Base-by-base conservation (phyloP, 2,329 filamentous ascomycete genomes). In the Tolypocladium cylindrosporum region DNA sequence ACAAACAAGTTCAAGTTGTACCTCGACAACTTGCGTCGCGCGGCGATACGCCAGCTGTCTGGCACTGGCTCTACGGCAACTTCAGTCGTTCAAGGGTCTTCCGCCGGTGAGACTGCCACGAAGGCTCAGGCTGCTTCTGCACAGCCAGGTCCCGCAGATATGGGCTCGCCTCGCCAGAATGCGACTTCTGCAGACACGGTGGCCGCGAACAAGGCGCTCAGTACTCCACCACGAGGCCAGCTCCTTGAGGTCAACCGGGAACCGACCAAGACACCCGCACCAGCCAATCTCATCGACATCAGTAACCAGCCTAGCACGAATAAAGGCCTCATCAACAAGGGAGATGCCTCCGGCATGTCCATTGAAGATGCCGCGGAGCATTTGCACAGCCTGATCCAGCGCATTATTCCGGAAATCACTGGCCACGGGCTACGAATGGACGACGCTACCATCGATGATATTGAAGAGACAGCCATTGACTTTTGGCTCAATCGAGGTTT, bases 391-490 rank as follows among this genome's bases (percentile, higher is more conserved):
- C 48, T 65, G 1, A 59, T 64, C 14, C 54, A 62, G 7, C 54
- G 57, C 4, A 62, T 65, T 6, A 41, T 69, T 8, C 56, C 58
- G 13, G 58, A 61, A 36, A 53, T 64, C 36, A 45, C 55, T 24
- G 55, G 59, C n/a, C 27, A 58, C 13, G 62, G 60, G 10, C 14
- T 60, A 0, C 9, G 48, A 31, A 14, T 63, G 4, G 55, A 57
- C 4, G 59, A 62, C 5, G 56, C 62, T 16, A 53, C 51, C 1
- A 42, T 62, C 27, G 55, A 63, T 4, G 66, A 63, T 1, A 64
- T 72, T 10, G 62, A 68, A 24, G 65, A 69, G 7, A 62, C 61
- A 0, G 61, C 67, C 3, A 60, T 69, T 13, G 62, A 66, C 1
- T 58, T 62, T 24, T 71, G 67, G 68, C 56, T 65, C 8, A 40